Conservation (phyloP, 2,329 filamentous ascomycete species). For the Fragosphaeria purpurea region DNA sequence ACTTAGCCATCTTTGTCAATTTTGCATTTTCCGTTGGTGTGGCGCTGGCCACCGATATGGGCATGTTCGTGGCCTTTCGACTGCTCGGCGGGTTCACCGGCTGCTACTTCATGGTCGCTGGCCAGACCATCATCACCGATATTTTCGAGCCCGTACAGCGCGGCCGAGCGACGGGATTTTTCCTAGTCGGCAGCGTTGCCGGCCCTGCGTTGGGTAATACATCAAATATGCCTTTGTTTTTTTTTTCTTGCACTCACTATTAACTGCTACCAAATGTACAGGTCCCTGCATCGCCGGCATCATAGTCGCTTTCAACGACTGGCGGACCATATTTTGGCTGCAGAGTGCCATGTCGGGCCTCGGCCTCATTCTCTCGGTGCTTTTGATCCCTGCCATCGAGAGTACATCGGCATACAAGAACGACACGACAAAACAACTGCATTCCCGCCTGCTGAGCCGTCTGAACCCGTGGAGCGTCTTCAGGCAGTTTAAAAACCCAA, state of each 20-base stretch:
- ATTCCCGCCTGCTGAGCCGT: not conserved
- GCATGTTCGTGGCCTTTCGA: conserved; percentile 63
- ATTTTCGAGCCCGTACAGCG: conserved; percentile 55
- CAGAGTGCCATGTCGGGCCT: conserved; percentile 21
- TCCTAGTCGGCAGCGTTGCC: conserved; percentile 59
- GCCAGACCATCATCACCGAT: conserved; percentile 35
- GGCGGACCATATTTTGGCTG: conserved; percentile 43
- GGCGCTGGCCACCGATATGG: conserved; percentile 60
- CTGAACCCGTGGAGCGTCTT: conserved; percentile 6
- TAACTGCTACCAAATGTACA: not conserved
- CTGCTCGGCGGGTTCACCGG: conserved; percentile 66
- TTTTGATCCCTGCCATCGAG: conserved; percentile 15
- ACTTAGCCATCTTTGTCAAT: conserved; percentile 49
- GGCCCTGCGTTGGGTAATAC: conserved; percentile 47
- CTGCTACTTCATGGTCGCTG: conserved; percentile 63
- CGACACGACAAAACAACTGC: conserved; percentile 6
- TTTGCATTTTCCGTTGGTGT: conserved; percentile 61
- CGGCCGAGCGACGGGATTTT: conserved; percentile 65
- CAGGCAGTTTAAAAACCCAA: conserved; percentile 2
- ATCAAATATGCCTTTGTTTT: too few species aligned
- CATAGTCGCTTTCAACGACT: conserved; percentile 63
- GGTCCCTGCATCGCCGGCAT: conserved; percentile 65
- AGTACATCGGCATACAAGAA: not conserved
- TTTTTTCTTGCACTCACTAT: too few species aligned
- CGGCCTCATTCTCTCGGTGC: conserved; percentile 18